These are phyloP conservation scores for Colletotrichum lindemuthianum DNA, from an alignment of 2,329 filamentous ascomycete species.

Conservation along the genomic window DNA sequence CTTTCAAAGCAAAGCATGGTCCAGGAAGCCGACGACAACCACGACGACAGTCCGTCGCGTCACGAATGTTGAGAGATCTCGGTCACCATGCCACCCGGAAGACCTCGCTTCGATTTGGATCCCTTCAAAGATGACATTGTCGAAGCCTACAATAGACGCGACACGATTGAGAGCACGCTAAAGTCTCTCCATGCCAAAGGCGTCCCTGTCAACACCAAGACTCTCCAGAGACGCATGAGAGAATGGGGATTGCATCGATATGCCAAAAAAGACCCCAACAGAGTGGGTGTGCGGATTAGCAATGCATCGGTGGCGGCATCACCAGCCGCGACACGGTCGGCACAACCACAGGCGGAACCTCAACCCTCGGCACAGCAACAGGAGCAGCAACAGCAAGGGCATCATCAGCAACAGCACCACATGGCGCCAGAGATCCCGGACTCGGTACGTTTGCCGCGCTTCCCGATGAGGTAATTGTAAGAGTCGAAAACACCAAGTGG, in stretches of 20 bases:
- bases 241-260: constrained; percentile 27
- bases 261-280: constrained; percentile 9
- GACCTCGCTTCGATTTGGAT: constrained; percentile 25
- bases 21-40: no score
- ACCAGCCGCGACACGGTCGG: neutral
- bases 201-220: constrained; percentile 19
- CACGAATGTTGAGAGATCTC: no score
- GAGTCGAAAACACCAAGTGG: constrained; percentile 29
- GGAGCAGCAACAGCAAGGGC: neutral
- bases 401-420: neutral
- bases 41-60: no score
- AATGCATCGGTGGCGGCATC: neutral
- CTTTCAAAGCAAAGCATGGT: no score
- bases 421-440: constrained; percentile 23
- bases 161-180: constrained; percentile 29
- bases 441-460: constrained; percentile 23
- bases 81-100: constrained; percentile 16
- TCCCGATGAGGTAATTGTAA: constrained; percentile 32
- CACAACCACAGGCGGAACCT: no score
- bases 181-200: constrained; percentile 24
- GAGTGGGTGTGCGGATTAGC: neutral
- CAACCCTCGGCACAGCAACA: neutral
- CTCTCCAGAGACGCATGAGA: constrained; percentile 16
- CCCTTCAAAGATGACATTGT: constrained; percentile 27
- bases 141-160: constrained; percentile 21